Evolutionary conservation across 176 grass and related monocot species (phyloP).

Genomic region (Triticum monococcum): DNA sequence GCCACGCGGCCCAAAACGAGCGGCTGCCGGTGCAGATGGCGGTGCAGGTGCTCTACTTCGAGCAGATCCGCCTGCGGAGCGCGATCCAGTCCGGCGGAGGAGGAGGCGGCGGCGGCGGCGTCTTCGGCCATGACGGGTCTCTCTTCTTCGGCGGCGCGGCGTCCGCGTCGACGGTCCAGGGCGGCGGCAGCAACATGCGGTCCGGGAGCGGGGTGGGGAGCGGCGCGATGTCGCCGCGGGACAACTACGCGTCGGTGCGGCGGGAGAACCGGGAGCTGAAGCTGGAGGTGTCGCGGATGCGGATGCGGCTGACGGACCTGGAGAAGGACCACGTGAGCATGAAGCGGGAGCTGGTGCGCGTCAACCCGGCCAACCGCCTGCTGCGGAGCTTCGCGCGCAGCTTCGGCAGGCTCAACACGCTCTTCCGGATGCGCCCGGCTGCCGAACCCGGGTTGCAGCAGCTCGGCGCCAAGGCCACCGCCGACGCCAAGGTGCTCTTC

Average conservation of each 20-base stretch:
- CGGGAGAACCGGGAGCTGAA: constrained; percentile 93
- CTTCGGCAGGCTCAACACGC: constrained; percentile 39
- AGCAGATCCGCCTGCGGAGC: constrained; percentile 84
- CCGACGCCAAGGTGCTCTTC: constrained; percentile 65
- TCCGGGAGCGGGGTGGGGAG: constrained; percentile 84
- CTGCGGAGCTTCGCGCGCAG: constrained; percentile 75
- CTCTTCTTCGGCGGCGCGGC: constrained; percentile 66
- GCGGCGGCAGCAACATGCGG: constrained; percentile 39
- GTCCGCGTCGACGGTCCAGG: not conserved
- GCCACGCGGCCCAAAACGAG: constrained; percentile 95
- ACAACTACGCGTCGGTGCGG: constrained; percentile 94
- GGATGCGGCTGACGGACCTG: constrained; percentile 88
- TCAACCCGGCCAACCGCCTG: constrained; percentile 71
- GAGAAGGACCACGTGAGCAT: constrained; percentile 98
- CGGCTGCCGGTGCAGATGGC: constrained; percentile 89
- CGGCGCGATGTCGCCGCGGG: constrained; percentile 82
- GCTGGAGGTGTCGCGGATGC: constrained; percentile 91
- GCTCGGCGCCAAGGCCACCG: constrained; percentile 64
- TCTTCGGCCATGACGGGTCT: constrained; percentile 45
- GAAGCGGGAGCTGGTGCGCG: constrained; percentile 82
- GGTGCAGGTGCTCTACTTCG: constrained; percentile 93
- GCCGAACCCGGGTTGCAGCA: constrained; percentile 28
- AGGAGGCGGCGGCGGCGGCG: not conserved
- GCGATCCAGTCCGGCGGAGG: constrained; percentile 45
- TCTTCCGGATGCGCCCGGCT: constrained; percentile 52